Percentiles rank a stretch among this genome's conserved stretches.
Conservation (phyloP, 805 yeast species). For the Pichia membranifaciens region DNA sequence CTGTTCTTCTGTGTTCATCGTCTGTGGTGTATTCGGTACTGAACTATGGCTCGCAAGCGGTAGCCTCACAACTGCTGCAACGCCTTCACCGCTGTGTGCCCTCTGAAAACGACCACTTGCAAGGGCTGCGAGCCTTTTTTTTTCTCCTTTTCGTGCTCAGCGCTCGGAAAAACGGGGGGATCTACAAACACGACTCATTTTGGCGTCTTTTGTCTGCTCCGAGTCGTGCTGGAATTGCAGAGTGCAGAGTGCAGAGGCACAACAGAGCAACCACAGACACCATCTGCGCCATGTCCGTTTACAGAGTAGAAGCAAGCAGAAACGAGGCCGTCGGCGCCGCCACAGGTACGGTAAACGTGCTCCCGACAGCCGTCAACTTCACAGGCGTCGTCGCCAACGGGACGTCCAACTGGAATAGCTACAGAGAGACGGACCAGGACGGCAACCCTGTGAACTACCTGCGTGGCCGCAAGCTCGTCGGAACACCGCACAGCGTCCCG, state of each 20-base stretch:
- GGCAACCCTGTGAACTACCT: conserved; percentile 8
- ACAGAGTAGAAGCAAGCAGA: neutral
- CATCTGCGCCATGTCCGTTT: neutral
- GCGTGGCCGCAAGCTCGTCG: conserved; percentile 15
- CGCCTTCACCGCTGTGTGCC: too few relatives aligned
- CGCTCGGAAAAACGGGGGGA: too few relatives aligned
- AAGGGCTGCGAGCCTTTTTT: neutral
- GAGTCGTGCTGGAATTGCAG: too few relatives aligned
- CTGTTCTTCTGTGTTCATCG: conserved; percentile 5
- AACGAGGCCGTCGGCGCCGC: neutral
- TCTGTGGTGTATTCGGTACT: too few relatives aligned
- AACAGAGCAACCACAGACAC: too few relatives aligned
- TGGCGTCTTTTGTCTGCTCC: too few relatives aligned
- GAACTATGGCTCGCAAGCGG: too few relatives aligned
- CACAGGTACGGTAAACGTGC: neutral
- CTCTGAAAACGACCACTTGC: too few relatives aligned
- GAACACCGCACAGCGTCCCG: neutral
- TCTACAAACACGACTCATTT: too few relatives aligned
- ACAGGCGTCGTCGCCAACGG: conserved; percentile 8
- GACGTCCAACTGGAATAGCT: neutral
- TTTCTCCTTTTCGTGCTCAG: too few relatives aligned
- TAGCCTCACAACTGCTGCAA: too few relatives aligned
- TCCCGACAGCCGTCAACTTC: conserved; percentile 5
- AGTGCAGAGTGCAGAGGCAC: too few relatives aligned
- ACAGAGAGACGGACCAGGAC: neutral